A percentile compares a stretch with the other conserved stretches of the same genome.
These are phyloP conservation scores for Vaccinium corymbosum DNA, from an alignment of 148 eudicot species.

Conservation along the genomic window DNA sequence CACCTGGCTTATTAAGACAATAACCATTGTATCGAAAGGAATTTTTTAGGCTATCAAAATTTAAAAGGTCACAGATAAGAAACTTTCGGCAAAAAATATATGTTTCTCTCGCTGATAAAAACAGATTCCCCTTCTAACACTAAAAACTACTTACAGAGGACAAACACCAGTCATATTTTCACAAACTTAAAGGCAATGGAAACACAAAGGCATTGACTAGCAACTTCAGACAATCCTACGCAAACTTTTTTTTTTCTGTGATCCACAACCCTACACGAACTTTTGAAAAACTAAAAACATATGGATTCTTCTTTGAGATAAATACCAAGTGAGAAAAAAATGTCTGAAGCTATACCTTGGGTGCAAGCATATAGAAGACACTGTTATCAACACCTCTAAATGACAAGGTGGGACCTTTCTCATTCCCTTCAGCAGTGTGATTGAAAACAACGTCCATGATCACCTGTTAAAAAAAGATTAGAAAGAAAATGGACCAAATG, in stretches of 20 bases:
- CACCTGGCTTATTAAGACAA: not conserved
- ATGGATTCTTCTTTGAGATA: not conserved
- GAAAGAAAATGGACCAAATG: conserved; percentile 17
- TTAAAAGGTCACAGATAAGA: not conserved
- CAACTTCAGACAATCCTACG: not conserved
- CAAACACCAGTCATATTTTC: not conserved
- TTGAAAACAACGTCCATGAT: conserved; percentile 98
- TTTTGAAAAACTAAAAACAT: conserved; percentile 9
- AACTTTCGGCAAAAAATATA: not conserved
- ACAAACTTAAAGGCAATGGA: not conserved
- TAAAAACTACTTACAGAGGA: not conserved
- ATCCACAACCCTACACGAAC: not conserved
- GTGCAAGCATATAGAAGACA: conserved; percentile 94
- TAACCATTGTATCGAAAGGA: not conserved
- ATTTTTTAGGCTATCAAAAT: not conserved
- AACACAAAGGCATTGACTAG: not conserved
- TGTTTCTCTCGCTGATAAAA: not conserved
- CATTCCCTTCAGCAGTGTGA: conserved; percentile 99
- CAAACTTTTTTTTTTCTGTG: no score
- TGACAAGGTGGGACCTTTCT: conserved; percentile 83
- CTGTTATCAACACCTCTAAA: conserved; percentile 95
- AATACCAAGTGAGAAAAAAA: not conserved
- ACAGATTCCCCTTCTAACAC: not conserved
- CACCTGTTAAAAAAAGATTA: conserved; percentile 45
- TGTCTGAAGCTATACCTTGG: conserved; percentile 54